Conservation (phyloP, 805 yeast species). For the Starmerella scarabaei region DNA sequence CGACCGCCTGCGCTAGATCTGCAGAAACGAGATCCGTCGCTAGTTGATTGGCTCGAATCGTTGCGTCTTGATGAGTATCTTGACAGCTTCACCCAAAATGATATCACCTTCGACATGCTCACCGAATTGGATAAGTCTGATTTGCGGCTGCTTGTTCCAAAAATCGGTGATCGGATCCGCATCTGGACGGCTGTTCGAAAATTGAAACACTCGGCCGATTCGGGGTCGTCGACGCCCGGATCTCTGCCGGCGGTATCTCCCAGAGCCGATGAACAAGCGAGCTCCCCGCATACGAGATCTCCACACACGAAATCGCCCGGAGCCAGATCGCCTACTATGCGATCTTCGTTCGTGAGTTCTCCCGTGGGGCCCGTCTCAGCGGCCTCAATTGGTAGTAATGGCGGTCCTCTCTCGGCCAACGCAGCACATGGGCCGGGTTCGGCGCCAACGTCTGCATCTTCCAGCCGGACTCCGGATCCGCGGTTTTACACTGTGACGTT, state of each 20-base stretch:
- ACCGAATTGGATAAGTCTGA: slow-evolving; percentile 50
- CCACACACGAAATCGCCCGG: too few species aligned
- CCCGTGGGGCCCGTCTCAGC: background rate
- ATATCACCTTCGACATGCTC: slow-evolving; percentile 43
- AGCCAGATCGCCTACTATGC: too few species aligned
- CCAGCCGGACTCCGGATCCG: too few species aligned
- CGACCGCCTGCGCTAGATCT: background rate
- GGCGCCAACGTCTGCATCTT: too few species aligned
- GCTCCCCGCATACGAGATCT: too few species aligned
- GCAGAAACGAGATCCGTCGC: background rate
- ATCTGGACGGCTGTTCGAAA: slow-evolving; percentile 46
- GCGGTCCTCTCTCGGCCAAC: background rate
- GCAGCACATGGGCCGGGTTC: background rate
- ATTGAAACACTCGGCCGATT: too few species aligned
- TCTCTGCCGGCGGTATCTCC: too few species aligned
- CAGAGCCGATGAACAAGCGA: too few species aligned
- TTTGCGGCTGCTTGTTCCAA: slow-evolving; percentile 57
- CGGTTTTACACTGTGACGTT: slow-evolving; percentile 1
- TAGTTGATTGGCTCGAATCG: slow-evolving; percentile 4
- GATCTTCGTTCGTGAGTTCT: background rate
- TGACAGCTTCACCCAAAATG: slow-evolving; percentile 31
- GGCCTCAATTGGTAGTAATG: too few species aligned
- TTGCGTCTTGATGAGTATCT: slow-evolving; percentile 20
- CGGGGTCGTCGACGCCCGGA: too few species aligned
- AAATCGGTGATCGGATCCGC: slow-evolving; percentile 71